These are phyloP conservation scores for Symbiodinium natans DNA, from an alignment of 73 alveolate species.

Conservation along the genomic window DNA sequence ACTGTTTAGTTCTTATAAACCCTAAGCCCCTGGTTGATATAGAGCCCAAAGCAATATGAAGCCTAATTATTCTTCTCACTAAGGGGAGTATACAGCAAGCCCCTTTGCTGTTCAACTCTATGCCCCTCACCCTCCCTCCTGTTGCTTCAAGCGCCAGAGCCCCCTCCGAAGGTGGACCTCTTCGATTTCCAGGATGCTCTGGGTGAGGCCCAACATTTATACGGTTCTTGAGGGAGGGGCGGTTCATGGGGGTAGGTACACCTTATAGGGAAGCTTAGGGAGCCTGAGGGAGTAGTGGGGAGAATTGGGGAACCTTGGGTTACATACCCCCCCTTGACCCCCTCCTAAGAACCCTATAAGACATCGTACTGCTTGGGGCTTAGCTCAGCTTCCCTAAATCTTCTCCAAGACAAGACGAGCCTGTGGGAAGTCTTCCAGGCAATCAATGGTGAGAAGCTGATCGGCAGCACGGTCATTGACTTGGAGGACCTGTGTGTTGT, in stretches of 20 bases:
- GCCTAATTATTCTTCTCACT: not conserved
- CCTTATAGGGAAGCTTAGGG: too few relatives aligned
- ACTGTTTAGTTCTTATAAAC: not conserved
- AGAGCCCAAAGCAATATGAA: not conserved
- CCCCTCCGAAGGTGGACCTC: conserved; percentile 54
- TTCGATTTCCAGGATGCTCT: conserved; percentile 57
- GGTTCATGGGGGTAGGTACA: too few relatives aligned
- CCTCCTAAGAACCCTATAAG: too few relatives aligned
- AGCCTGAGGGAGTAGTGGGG: too few relatives aligned
- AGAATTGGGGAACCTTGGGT: too few relatives aligned
- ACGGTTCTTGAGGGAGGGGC: too few relatives aligned
- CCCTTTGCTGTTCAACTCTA: not conserved
- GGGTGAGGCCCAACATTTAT: not conserved
- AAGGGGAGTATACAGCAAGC: not conserved
- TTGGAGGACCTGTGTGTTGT: conserved; percentile 22
- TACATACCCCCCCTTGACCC: too few relatives aligned
- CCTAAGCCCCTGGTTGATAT: not conserved
- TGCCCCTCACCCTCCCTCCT: not conserved
- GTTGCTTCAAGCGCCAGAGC: too few relatives aligned
- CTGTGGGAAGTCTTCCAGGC: too few relatives aligned
- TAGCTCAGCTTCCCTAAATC: too few relatives aligned
- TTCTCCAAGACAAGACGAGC: too few relatives aligned
- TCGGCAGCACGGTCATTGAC: conserved; percentile 81
- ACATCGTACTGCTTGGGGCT: too few relatives aligned
- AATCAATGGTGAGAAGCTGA: conserved; percentile 58